phyloP scores from a whole-genome alignment of 495 filamentous ascomycete species.

The Penicillium mononematosum region DNA sequence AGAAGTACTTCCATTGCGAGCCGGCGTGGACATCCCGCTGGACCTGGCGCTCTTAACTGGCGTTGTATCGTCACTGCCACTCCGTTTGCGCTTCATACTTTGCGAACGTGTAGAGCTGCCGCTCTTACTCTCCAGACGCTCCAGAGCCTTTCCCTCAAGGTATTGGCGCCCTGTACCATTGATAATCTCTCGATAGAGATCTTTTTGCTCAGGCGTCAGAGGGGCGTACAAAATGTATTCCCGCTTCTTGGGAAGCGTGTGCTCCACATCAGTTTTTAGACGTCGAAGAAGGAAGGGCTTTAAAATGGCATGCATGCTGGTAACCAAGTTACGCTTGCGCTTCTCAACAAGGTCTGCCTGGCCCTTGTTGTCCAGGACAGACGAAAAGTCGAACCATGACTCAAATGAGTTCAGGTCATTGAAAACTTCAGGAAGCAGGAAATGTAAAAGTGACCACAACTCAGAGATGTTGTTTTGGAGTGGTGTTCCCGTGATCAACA shows the following conservation, averaged over 20 bases:
- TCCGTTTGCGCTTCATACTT: slow-evolving; percentile 56
- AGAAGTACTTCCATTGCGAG: slow-evolving; percentile 45
- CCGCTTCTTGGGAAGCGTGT: slow-evolving; percentile 85
- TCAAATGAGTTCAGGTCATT: slow-evolving; percentile 86
- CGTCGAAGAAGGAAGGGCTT: slow-evolving; percentile 88
- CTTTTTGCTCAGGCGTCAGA: slow-evolving; percentile 81
- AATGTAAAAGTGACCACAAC: slow-evolving; percentile 93
- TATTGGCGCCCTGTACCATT: slow-evolving; percentile 76
- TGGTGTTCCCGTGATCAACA: slow-evolving; percentile 93
- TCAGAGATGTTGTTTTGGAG: slow-evolving; percentile 95
- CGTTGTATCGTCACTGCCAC: slow-evolving; percentile 37
- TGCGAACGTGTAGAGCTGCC: slow-evolving; percentile 30
- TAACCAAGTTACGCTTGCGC: slow-evolving; percentile 77
- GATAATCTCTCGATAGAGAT: slow-evolving; percentile 82
- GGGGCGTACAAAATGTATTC: slow-evolving; percentile 95
- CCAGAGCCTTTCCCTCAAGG: slow-evolving; percentile 80
- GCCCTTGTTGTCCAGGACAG: slow-evolving; percentile 69
- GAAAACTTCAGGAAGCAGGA: slow-evolving; percentile 89
- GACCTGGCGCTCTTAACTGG: slow-evolving; percentile 71
- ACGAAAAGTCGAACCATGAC: slow-evolving; percentile 94
- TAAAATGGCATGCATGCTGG: slow-evolving; percentile 85
- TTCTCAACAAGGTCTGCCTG: slow-evolving; percentile 56
- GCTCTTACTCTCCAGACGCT: slow-evolving; percentile 52
- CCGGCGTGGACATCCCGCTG: slow-evolving; percentile 68
- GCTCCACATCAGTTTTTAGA: slow-evolving; percentile 91